Evolutionary conservation across 2,329 filamentous ascomycete genomes (phyloP).

Genomic region (Biscogniauxia mediterranea): DNA sequence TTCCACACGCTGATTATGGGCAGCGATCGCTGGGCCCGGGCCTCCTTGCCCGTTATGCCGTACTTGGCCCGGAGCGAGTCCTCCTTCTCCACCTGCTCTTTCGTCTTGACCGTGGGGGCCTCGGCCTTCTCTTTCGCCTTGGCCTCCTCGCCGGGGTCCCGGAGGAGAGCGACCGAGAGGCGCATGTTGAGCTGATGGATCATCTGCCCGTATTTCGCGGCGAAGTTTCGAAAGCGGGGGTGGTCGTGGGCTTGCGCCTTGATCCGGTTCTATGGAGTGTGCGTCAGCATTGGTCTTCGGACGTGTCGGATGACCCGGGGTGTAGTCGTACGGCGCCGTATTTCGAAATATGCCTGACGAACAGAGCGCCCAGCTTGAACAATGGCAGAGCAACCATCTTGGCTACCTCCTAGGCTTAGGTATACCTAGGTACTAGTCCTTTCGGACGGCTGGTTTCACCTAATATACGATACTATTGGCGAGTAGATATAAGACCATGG

Average conservation of each 20-base stretch:
- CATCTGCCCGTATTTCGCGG: slow-evolving; percentile 59
- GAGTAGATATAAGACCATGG: neutral
- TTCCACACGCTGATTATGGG: slow-evolving; percentile 56
- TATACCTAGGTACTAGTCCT: neutral
- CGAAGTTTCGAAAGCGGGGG: slow-evolving; percentile 57
- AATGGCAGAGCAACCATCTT: slow-evolving; percentile 64
- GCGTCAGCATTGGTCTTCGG: slow-evolving; percentile 10
- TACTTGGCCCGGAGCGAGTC: slow-evolving; percentile 45
- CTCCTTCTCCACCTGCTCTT: slow-evolving; percentile 58
- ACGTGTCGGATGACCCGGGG: neutral
- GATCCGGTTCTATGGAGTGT: slow-evolving; percentile 55
- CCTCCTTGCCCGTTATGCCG: slow-evolving; percentile 36
- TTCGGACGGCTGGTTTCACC: neutral
- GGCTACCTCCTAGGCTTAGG: slow-evolving; percentile 1
- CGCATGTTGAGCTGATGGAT: slow-evolving; percentile 69
- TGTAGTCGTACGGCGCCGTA: slow-evolving; percentile 60
- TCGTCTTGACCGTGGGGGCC: slow-evolving; percentile 63
- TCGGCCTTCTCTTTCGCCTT: slow-evolving; percentile 61
- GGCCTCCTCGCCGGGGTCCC: slow-evolving; percentile 56
- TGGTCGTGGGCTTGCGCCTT: slow-evolving; percentile 66
- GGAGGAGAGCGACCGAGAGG: slow-evolving; percentile 56
- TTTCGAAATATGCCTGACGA: slow-evolving; percentile 65
- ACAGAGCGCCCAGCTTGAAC: slow-evolving; percentile 65
- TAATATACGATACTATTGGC: neutral
- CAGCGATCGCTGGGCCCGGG: slow-evolving; percentile 22